Conservation (phyloP, 2,329 filamentous ascomycete genomes). For the Monosporascus sp. region DNA sequence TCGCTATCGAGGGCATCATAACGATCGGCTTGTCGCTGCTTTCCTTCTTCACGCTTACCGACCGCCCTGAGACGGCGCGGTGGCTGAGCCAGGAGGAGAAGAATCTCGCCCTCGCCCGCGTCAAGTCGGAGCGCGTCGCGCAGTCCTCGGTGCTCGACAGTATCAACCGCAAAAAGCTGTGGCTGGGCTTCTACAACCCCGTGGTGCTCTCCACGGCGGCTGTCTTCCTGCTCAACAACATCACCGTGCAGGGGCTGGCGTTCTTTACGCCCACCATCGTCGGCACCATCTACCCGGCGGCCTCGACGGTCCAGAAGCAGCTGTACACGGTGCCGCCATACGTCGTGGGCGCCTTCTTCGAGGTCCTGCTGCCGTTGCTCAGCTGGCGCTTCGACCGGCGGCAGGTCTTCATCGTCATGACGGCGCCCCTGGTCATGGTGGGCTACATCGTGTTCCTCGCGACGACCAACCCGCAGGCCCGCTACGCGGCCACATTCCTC, state of each 20-base stretch:
- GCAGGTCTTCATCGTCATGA: conserved; percentile 54
- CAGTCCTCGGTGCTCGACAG: conserved; percentile 59
- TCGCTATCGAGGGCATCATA: conserved; percentile 45
- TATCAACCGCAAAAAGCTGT: conserved; percentile 53
- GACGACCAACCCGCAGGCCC: conserved; percentile 41
- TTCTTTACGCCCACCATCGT: conserved; percentile 71
- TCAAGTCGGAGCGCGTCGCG: conserved; percentile 63
- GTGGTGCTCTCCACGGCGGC: conserved; percentile 31
- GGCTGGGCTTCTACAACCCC: conserved; percentile 59
- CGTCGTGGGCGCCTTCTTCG: conserved; percentile 63
- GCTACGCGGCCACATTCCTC: conserved; percentile 67
- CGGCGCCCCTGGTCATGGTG: conserved; percentile 59
- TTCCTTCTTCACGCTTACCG: conserved; percentile 59
- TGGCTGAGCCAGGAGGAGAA: conserved; percentile 65
- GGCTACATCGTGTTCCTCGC: conserved; percentile 69
- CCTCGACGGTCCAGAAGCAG: conserved; percentile 57
- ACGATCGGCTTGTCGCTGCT: conserved; percentile 48
- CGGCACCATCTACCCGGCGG: conserved; percentile 57
- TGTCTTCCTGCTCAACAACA: conserved; percentile 30
- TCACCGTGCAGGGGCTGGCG: conserved; percentile 65
- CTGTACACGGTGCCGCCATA: conserved; percentile 68
- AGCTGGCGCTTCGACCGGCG: conserved; percentile 57
- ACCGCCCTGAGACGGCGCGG: conserved; percentile 60
- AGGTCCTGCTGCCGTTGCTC: conserved; percentile 54
- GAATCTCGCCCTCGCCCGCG: conserved; percentile 57